Percentiles rank a stretch among this genome's conserved stretches.
These are phyloP conservation scores for Umbelopsis sp. DNA, from an alignment of 371 early-diverging fungal genomes.

Conservation along the genomic window DNA sequence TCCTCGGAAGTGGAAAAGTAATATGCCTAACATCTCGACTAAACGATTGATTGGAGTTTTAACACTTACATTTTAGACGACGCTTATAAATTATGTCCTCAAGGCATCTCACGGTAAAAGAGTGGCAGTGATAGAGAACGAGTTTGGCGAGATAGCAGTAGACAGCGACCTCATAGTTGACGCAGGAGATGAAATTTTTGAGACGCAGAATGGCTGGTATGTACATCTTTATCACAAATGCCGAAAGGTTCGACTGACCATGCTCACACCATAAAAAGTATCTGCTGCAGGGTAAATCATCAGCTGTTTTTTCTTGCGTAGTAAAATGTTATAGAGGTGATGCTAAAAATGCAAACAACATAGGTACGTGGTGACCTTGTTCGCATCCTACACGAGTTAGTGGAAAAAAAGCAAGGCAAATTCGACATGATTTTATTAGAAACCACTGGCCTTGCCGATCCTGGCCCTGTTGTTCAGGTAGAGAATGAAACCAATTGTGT, in stretches of 20 bases:
- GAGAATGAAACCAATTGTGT: background rate
- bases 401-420: constrained; percentile 22
- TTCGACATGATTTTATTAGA: constrained; percentile 40
- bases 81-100: constrained; percentile 40
- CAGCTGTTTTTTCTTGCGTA: background rate
- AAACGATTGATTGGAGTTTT: background rate
- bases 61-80: constrained; percentile 26
- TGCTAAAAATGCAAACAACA: background rate
- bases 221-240: background rate
- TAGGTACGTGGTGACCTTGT: constrained; percentile 40
- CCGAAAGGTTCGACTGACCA: background rate
- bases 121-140: constrained; percentile 46
- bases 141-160: constrained; percentile 42
- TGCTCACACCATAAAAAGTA: constrained; percentile 2
- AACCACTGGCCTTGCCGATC: constrained; percentile 46
- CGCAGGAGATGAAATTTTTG: constrained; percentile 40
- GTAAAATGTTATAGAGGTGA: constrained; percentile 1
- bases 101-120: constrained; percentile 34
- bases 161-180: constrained; percentile 35
- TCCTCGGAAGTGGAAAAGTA: constrained; percentile 14
- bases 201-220: constrained; percentile 43
- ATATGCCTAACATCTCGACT: background rate
- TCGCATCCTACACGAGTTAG: constrained; percentile 31
- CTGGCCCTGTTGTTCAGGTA: constrained; percentile 39
- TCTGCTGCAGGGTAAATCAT: constrained; percentile 26